These are phyloP conservation scores for Sphagnum fallax DNA, from an alignment of 228 moss, liverwort and hornwort genomes.

Conservation along the genomic window DNA sequence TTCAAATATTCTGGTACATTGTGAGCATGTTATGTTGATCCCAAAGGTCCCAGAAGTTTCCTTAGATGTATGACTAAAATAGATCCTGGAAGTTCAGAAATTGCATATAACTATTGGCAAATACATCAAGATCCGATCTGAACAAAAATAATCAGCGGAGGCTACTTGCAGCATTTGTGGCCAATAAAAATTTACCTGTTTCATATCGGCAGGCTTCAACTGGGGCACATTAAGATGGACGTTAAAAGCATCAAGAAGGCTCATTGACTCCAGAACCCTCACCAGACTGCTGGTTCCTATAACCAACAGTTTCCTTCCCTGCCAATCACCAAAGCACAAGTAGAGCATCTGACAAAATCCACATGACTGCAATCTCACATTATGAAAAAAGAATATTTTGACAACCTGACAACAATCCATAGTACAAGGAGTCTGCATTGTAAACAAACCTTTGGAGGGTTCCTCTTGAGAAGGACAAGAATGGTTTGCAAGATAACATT, in stretches of 20 bases:
- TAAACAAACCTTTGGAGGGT: constrained; percentile 65
- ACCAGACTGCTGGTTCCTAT: constrained; percentile 76
- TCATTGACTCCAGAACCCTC: constrained; percentile 56
- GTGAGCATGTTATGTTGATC: too few species aligned
- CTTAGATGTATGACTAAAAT: too few species aligned
- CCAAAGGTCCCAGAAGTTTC: too few species aligned
- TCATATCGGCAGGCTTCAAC: constrained; percentile 42
- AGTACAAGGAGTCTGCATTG: too few species aligned
- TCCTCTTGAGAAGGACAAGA: constrained; percentile 80
- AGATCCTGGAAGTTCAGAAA: too few species aligned
- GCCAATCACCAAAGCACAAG: neutral
- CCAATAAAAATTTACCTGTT: constrained; percentile 22
- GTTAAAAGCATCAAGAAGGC: constrained; percentile 63
- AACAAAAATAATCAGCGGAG: too few species aligned
- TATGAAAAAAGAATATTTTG: neutral
- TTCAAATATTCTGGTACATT: too few species aligned
- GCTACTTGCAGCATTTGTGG: too few species aligned
- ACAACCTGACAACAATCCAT: neutral
- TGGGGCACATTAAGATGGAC: constrained; percentile 61
- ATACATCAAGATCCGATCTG: too few species aligned
- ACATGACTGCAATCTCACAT: neutral
- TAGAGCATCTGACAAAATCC: neutral
- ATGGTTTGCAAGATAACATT: constrained; percentile 76
- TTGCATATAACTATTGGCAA: too few species aligned
- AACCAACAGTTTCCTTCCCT: constrained; percentile 79